Base-by-base conservation (phyloP, 768 basidiomycete species). In the Hygrophoropsis aurantiaca region DNA sequence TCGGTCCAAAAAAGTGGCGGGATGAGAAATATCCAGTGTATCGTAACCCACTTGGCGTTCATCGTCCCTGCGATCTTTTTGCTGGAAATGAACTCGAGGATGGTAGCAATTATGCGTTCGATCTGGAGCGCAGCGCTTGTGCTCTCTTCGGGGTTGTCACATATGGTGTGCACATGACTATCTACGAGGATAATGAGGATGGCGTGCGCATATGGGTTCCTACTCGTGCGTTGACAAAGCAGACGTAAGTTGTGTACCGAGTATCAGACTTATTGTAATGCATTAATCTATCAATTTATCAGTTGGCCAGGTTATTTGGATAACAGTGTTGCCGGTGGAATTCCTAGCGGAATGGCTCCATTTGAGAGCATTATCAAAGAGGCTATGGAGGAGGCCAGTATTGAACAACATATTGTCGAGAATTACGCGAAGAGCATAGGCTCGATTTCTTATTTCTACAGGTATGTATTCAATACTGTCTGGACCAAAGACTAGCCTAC, bases 281-380 rank as follows among this genome's bases (percentile, higher is more conserved):
- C n/a, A n/a, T 7, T 6, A 7, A 16, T 7, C 16, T 16, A 44
- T 23, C 11, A 8, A n/a, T 5, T 16, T 3, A 40, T 41, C 53
- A 87, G 87, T 25, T 97, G 84, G 78, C 92, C 94, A 5, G 85
- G 90, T 2, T 82, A 76, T 55, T 75, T 97, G 15, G 95, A 98
- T 59, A 97, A 98, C 64, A 85, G 80, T 27, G 89, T 90, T 35
- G 94, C 94, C 3, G 95, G 95, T 0, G 95, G 95, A 2, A 94
- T 95, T 25, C 82, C 92, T 0, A 81, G 85, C 16, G 90, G 93
- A 1, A 83, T 86, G 70, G 60, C 77, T 0, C 66, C 79, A 3
- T 80, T 89, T 40, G 86, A 93, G 40, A 77, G 83, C 2, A 70
- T 97, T 36, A 77, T 94, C 30, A 97, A 95, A 61, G 95, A 97